These are phyloP conservation scores for Lachnellula hyalina DNA, from an alignment of 2,329 filamentous ascomycete genomes.

Conservation along the genomic window DNA sequence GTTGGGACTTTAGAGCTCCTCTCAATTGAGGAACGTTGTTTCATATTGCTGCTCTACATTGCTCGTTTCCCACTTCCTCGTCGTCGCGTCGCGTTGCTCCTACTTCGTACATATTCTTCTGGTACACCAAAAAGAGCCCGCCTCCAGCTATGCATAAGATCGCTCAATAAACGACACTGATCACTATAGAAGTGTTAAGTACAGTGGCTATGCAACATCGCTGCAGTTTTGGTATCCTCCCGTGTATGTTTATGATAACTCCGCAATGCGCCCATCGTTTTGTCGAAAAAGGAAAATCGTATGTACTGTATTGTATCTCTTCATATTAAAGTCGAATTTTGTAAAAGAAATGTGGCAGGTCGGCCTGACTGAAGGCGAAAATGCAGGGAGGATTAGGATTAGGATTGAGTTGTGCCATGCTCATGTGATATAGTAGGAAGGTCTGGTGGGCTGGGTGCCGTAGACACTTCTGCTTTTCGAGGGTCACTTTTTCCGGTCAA, in stretches of 20 bases:
- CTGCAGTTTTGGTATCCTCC: background rate
- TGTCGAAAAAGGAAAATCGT: background rate
- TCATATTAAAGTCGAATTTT: background rate
- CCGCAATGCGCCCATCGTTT: background rate
- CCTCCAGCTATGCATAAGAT: background rate
- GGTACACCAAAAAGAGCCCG: background rate
- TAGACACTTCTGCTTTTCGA: slow-evolving; percentile 2
- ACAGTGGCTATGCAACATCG: background rate
- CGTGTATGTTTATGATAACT: background rate
- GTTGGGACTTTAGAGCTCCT: background rate
- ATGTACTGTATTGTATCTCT: background rate
- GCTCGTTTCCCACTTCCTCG: background rate
- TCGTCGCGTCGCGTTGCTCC: background rate
- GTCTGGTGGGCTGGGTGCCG: background rate
- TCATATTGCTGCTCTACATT: background rate
- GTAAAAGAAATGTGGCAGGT: background rate
- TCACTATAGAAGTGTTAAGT: background rate
- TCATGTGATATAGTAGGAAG: background rate
- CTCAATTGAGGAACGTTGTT: background rate
- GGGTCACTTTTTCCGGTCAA: slow-evolving; percentile 17
- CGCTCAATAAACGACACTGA: background rate
- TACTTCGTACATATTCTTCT: background rate
- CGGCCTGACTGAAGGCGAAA: background rate
- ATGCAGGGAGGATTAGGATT: background rate
- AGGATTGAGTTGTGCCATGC: slow-evolving; percentile 1